These are phyloP conservation scores for Globisporangium okanoganense DNA, from an alignment of 352 stramenopile genomes.

Conservation along the genomic window DNA sequence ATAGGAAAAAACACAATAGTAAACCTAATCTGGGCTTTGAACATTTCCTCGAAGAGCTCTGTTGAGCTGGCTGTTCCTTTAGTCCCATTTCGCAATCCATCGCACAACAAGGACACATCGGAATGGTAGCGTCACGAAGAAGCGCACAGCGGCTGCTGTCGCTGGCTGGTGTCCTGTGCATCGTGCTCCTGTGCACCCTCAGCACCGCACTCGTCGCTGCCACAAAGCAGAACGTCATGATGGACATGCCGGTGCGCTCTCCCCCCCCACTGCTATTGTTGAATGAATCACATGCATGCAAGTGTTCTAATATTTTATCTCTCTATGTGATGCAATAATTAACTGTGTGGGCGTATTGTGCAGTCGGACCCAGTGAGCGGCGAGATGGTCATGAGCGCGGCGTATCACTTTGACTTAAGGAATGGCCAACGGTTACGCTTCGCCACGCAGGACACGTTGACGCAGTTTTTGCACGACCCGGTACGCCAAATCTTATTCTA, in stretches of 20 bases:
- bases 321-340: neutral
- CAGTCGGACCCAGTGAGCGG: constrained; percentile 60
- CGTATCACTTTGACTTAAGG: constrained; percentile 55
- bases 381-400: constrained; percentile 63
- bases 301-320: neutral
- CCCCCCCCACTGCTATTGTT: constrained; percentile 6
- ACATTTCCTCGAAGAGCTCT: constrained; percentile 6
- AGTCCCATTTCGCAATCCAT: constrained; percentile 6
- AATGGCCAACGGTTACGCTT: constrained; percentile 68
- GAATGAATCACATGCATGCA: neutral
- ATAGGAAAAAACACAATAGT: too few species aligned
- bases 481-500: constrained; percentile 17
- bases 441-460: constrained; percentile 43
- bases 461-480: constrained; percentile 48
- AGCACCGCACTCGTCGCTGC: constrained; percentile 2
- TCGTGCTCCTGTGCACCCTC: constrained; percentile 16
- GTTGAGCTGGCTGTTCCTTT: neutral
- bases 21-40: neutral
- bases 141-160: neutral
- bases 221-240: constrained; percentile 27
- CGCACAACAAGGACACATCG: neutral
- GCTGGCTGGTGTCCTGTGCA: neutral
- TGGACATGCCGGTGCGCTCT: constrained; percentile 60
- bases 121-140: neutral
- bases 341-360: too few species aligned